Base-by-base conservation (phyloP, 306 rosid species). In the Casuarina cunninghamiana region DNA sequence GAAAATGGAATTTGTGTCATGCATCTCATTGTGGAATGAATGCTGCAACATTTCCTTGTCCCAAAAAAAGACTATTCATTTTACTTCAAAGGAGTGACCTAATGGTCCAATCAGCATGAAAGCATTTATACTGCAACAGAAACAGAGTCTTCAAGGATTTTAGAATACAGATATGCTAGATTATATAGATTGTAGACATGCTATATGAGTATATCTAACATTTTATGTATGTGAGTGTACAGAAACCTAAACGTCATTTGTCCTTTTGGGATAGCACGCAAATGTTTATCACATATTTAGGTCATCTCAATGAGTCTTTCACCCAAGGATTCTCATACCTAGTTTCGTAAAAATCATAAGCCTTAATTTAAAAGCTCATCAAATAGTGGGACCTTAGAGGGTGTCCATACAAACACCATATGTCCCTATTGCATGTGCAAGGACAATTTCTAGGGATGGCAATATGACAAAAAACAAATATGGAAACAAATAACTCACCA, bases 401-500 rank as follows among this genome's bases (percentile, higher is more conserved):
- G 62, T 2, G 10, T 35, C 62, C 21, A 44, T 44, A 46, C 8
- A 46, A 2, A 46, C 3, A 12, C 3, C 2, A 46, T 46, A 46
- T 46, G 51, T 46, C 51, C 51, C 51, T 46, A 46, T 10, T 46
- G 51, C 3, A 9, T 46, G 51, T 46, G 51, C 7, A 5, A 54
- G 32, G 5, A 53, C 57, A 53, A 16, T 54, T 6, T 54, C 21
- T 17, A n/a, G 19, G 21, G 63, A 63, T 45, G 38, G 12, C 49
- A 70, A 72, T 42, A 48, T 4, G 1, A 50, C 35, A 53, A 68
- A 10, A 17, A 73, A 67, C 26, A 57, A 67, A 44, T 0, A 78
- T 13, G 26, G 46, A 26, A 38, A 43, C 39, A 76, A 69, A 55
- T 16, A 37, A 76, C 89, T 84, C 57, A 89, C 96, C 86, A 81